phyloP scores from a whole-genome alignment of 1,139 yeast species.

The Diutina neorugosa region DNA sequence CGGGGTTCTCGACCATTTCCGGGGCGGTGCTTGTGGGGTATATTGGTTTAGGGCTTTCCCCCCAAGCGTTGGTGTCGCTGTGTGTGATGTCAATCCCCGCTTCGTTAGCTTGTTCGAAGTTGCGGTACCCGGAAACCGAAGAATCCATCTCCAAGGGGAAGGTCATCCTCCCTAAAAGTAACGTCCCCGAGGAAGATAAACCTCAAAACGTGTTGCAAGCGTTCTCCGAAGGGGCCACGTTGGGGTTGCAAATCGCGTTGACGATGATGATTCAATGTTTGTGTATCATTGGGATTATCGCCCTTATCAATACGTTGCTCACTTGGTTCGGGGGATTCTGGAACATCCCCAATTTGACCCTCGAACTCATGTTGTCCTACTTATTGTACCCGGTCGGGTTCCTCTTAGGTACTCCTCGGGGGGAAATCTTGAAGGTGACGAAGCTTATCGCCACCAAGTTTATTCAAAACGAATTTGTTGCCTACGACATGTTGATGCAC shows the following conservation, averaged over 20 bases:
- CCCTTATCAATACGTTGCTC: conserved; percentile 44
- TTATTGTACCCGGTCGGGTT: conserved; percentile 51
- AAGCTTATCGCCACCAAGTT: conserved; percentile 46
- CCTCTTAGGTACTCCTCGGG: conserved; percentile 48
- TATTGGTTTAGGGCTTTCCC: conserved; percentile 51
- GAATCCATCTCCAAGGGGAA: conserved; percentile 40
- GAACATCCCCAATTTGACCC: conserved; percentile 40
- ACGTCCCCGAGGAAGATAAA: conserved; percentile 22
- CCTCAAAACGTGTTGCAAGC: conserved; percentile 54
- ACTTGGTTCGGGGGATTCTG: conserved; percentile 58
- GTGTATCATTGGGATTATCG: conserved; percentile 53
- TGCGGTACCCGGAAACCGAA: conserved; percentile 53
- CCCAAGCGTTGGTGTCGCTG: conserved; percentile 54
- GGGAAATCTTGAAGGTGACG: conserved; percentile 40
- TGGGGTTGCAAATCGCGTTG: conserved; percentile 49
- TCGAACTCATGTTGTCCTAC: conserved; percentile 48
- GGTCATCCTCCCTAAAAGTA: conserved; percentile 27
- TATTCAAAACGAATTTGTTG: conserved; percentile 56
- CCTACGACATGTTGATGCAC: conserved; percentile 32
- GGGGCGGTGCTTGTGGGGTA: conserved; percentile 58
- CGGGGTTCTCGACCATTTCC: conserved; percentile 58
- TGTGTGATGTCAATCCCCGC: conserved; percentile 69
- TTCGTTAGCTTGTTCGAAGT: conserved; percentile 49
- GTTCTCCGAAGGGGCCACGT: conserved; percentile 49
- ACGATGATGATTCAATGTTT: conserved; percentile 49